Conservation (phyloP, 1,284 basidiomycete species). For the Ustilago trichophora region DNA sequence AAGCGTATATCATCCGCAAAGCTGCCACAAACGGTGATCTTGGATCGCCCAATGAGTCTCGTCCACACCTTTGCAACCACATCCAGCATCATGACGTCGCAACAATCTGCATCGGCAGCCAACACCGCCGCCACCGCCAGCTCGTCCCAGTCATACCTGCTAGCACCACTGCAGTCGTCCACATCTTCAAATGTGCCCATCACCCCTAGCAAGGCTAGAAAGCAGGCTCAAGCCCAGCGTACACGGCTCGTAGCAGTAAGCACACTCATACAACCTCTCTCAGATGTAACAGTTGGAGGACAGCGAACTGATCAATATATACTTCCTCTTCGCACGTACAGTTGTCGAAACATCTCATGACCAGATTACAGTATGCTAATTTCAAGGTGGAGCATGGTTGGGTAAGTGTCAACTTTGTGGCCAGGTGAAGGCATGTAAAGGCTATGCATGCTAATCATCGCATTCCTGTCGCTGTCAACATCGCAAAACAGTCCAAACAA, state of each 20-base stretch:
- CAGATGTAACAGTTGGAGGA: background rate
- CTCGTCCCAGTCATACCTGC: slow-evolving; percentile 29
- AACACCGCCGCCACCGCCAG: slow-evolving; percentile 13
- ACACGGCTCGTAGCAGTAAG: slow-evolving; percentile 45
- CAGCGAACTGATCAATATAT: background rate
- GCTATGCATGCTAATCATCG: too few relatives aligned
- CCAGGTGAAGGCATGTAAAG: too few relatives aligned
- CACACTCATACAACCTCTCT: background rate
- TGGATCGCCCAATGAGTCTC: too few relatives aligned
- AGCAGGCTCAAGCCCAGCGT: slow-evolving; percentile 46
- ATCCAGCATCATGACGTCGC: slow-evolving; percentile 43
- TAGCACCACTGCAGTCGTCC: slow-evolving; percentile 29
- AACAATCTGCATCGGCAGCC: slow-evolving; percentile 10
- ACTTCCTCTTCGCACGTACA: too few relatives aligned
- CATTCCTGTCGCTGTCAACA: too few relatives aligned
- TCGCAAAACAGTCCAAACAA: slow-evolving; percentile 51
- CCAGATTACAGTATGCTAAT: slow-evolving; percentile 59
- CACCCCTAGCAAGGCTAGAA: slow-evolving; percentile 40
- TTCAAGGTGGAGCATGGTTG: slow-evolving; percentile 65
- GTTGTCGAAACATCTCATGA: slow-evolving; percentile 55
- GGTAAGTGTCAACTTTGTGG: slow-evolving; percentile 28
- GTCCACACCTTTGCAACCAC: slow-evolving; percentile 8
- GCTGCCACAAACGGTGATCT: too few relatives aligned
- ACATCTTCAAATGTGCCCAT: slow-evolving; percentile 32
- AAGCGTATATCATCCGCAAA: too few relatives aligned